These are phyloP conservation scores for Ophiosphaerella narmari DNA, from an alignment of 2,329 filamentous ascomycete species.

Conservation along the genomic window DNA sequence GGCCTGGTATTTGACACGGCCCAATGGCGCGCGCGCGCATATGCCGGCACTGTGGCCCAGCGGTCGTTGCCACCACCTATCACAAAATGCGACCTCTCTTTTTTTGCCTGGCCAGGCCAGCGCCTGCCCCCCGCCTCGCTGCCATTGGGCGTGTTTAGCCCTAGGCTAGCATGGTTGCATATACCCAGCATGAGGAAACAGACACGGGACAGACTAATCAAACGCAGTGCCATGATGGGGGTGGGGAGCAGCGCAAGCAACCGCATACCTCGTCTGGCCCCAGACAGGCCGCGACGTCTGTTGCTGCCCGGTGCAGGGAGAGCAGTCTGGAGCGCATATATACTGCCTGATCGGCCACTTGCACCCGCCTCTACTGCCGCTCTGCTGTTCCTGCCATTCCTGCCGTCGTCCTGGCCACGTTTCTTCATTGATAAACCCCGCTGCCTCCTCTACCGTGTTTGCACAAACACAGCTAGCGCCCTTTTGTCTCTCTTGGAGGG, in stretches of 20 bases:
- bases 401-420: slow-evolving; percentile 10
- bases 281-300: slow-evolving; percentile 7
- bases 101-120: slow-evolving; percentile 27
- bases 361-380: background rate
- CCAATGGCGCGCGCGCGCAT: slow-evolving; percentile 24
- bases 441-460: slow-evolving; percentile 6
- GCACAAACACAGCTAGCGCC: slow-evolving; percentile 38
- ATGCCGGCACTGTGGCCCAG: slow-evolving; percentile 20
- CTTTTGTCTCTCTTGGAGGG: slow-evolving; percentile 33
- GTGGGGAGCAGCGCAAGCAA: slow-evolving; percentile 14
- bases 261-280: background rate
- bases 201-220: slow-evolving; percentile 45
- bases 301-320: slow-evolving; percentile 11
- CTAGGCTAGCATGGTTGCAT: slow-evolving; percentile 31
- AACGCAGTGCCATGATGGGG: slow-evolving; percentile 15
- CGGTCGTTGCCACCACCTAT: slow-evolving; percentile 30
- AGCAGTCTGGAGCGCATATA: slow-evolving; percentile 13
- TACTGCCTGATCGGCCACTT: slow-evolving; percentile 16
- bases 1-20: slow-evolving; percentile 10
- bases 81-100: slow-evolving; percentile 26
- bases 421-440: slow-evolving; percentile 9
- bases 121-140: slow-evolving; percentile 17
- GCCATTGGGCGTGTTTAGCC: slow-evolving; percentile 29
- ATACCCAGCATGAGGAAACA: slow-evolving; percentile 44
- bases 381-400: background rate